A percentile compares a stretch with the other conserved stretches of the same genome.
phyloP scores from a whole-genome alignment of 305 asterid genomes.

The Fraxinus platypoda region DNA sequence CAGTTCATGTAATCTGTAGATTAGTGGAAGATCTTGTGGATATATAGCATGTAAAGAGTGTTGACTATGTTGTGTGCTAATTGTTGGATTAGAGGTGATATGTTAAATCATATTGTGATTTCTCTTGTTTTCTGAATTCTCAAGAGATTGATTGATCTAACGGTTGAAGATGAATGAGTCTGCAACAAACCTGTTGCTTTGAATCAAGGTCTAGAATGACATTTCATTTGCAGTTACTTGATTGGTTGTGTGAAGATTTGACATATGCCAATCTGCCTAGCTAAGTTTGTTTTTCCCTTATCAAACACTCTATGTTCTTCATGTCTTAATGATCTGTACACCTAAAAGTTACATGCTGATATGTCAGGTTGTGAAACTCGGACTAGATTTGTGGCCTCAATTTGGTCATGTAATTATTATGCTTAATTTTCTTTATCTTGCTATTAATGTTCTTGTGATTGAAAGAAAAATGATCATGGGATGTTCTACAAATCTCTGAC shows the following conservation, averaged over 20 bases:
- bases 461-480: background rate
- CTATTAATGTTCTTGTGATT: slow-evolving; percentile 4
- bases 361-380: background rate
- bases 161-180: background rate
- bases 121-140: slow-evolving; percentile 15
- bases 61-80: background rate
- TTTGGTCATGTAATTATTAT: slow-evolving; percentile 4
- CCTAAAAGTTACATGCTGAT: background rate
- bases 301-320: background rate
- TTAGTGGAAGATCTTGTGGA: background rate
- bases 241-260: background rate
- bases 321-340: background rate
- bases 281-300: background rate
- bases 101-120: background rate
- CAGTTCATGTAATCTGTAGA: background rate
- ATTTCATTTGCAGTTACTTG: background rate
- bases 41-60: background rate
- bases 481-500: slow-evolving; percentile 18
- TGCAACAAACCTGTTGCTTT: background rate
- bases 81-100: slow-evolving; percentile 8
- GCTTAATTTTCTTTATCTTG: background rate
- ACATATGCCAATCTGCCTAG: background rate
- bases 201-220: background rate
- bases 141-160: slow-evolving; percentile 7
- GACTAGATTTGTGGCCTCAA: background rate